phyloP scores from a whole-genome alignment of 192 early-diverging fungal genomes.

The Dissophora globulifera region DNA sequence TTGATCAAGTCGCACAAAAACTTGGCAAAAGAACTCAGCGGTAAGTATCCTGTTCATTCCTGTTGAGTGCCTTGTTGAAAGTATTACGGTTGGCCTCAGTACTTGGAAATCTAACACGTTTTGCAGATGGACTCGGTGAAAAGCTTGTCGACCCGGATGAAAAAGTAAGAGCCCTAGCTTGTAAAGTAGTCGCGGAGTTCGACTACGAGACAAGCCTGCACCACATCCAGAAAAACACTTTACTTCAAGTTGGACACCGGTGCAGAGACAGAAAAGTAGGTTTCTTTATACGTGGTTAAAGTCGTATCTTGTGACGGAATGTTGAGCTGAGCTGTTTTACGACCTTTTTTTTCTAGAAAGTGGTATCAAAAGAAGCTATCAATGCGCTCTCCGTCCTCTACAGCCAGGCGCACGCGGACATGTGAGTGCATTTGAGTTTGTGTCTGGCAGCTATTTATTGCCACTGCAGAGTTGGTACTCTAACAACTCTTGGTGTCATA shows the following conservation, averaged over 20 bases:
- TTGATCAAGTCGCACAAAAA: constrained; percentile 80
- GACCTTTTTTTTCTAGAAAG: constrained; percentile 29
- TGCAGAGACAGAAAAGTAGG: constrained; percentile 88
- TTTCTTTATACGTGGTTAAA: too few species aligned
- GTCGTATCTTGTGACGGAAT: too few species aligned
- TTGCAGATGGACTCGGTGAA: constrained; percentile 20
- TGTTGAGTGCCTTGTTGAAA: too few species aligned
- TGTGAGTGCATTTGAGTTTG: constrained; percentile 67
- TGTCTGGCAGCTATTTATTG: too few species aligned
- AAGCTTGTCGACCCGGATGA: constrained; percentile 93
- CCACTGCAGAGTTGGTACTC: too few species aligned
- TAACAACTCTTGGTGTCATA: neutral
- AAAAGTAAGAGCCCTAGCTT: constrained; percentile 82
- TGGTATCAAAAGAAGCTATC: constrained; percentile 74
- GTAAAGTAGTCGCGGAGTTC: constrained; percentile 74
- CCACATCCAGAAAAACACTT: constrained; percentile 65
- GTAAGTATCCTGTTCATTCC: constrained; percentile 62
- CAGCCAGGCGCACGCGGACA: constrained; percentile 74
- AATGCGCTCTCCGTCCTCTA: constrained; percentile 76
- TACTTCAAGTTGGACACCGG: constrained; percentile 75
- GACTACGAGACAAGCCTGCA: constrained; percentile 69
- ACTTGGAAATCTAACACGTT: constrained; percentile 4
- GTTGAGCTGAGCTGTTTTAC: too few species aligned
- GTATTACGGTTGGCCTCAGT: too few species aligned
- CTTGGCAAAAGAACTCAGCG: constrained; percentile 74